A percentile compares a stretch with the other conserved stretches of the same genome.
Evolutionary conservation across 345 rosid genomes (phyloP).

Genomic region (Syzygium jambos): DNA sequence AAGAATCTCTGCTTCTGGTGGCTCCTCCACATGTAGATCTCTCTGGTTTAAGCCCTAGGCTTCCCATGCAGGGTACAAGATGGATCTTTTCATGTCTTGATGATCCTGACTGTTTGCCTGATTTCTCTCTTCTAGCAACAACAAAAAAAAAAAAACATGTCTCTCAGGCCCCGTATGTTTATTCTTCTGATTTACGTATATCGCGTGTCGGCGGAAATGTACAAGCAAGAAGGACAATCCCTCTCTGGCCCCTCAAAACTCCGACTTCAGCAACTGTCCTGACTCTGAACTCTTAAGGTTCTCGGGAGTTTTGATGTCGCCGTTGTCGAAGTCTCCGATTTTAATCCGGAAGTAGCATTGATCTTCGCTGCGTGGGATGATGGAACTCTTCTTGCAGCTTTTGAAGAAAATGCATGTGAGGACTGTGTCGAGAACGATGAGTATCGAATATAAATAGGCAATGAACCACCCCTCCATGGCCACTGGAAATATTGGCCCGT

Average conservation of each 20-base stretch:
- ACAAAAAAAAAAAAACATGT: background rate
- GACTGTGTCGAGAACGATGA: conserved; percentile 62
- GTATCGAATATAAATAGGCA: conserved; percentile 55
- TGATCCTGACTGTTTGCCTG: background rate
- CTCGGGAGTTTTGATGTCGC: background rate
- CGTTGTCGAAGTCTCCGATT: conserved; percentile 15
- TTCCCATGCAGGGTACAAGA: background rate
- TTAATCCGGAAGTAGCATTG: conserved; percentile 16
- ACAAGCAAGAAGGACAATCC: background rate
- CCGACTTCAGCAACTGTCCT: background rate
- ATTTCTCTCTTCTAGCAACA: background rate
- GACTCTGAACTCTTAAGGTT: background rate
- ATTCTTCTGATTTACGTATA: background rate
- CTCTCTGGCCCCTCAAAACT: background rate
- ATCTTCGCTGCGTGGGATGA: conserved; percentile 5
- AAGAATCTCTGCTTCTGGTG: background rate
- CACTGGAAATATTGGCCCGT: conserved; percentile 16
- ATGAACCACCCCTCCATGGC: conserved; percentile 51
- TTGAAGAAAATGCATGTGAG: conserved; percentile 52
- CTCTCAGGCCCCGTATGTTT: background rate
- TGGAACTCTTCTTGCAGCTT: conserved; percentile 48
- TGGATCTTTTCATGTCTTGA: background rate
- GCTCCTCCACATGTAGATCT: background rate
- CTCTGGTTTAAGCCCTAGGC: background rate
- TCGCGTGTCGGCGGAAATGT: background rate